A percentile compares a stretch with the other conserved stretches of the same genome.
These are phyloP conservation scores for Phytophthora cryptogea DNA, from an alignment of 352 stramenopile species.

Conservation along the genomic window DNA sequence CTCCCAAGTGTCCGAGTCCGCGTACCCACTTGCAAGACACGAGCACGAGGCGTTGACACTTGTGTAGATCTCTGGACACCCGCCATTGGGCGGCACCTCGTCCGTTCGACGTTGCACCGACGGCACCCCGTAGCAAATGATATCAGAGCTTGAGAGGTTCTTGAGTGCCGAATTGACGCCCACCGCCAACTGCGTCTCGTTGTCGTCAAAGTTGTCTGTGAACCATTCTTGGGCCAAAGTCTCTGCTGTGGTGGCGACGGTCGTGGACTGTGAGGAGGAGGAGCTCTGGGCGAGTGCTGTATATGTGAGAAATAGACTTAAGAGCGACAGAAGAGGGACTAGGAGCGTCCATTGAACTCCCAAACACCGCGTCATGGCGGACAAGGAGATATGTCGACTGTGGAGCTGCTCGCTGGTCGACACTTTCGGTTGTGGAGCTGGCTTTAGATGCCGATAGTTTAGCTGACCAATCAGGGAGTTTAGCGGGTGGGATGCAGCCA, in stretches of 20 bases:
- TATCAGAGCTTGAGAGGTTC: constrained; percentile 25
- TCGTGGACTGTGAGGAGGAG: constrained; percentile 8
- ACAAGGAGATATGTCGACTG: constrained; percentile 6
- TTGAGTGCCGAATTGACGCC: constrained; percentile 33
- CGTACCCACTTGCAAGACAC: constrained; percentile 26
- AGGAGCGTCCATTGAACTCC: constrained; percentile 1
- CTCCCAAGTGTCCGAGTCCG: constrained; percentile 29
- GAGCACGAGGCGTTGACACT: constrained; percentile 34
- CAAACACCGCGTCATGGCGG: constrained; percentile 10
- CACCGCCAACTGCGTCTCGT: constrained; percentile 37
- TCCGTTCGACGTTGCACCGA: constrained; percentile 26
- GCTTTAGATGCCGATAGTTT: background rate
- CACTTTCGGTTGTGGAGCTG: constrained; percentile 4
- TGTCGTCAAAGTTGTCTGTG: constrained; percentile 32
- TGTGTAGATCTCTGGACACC: constrained; percentile 33
- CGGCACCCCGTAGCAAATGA: constrained; percentile 31
- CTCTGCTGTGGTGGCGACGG: constrained; percentile 17
- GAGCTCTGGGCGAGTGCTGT: constrained; percentile 12
- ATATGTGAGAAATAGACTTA: background rate
- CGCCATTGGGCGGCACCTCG: constrained; percentile 29
- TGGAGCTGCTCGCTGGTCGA: constrained; percentile 3
- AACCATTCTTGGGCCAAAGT: constrained; percentile 35
- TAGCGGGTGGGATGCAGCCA: background rate
- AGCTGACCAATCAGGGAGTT: background rate
- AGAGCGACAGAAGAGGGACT: background rate